Evolutionary conservation across 768 basidiomycete genomes (phyloP), one percentile per base, ranked within the genome.

Genomic region (Boletus bicolor): DNA sequence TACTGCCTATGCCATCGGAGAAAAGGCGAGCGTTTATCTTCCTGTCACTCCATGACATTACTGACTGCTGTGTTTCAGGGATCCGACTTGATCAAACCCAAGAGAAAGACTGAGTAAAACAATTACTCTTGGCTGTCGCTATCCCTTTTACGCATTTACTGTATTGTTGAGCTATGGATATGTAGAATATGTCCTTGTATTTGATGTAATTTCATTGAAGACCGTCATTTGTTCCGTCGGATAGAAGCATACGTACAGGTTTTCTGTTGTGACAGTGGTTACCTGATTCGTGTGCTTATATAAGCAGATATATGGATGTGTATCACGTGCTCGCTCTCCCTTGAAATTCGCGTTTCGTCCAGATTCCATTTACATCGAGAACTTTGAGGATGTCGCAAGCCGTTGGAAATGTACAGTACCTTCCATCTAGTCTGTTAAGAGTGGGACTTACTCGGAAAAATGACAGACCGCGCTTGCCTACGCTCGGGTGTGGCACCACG

Each of bases 401-500:
- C 45, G 78, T 91, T 44, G 90, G 90, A 68, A 92, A 90, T 68
- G 90, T 90, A 75, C 34, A 82, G 75, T 7, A 0, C 15, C 6
- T 48, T 41, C 35, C 49, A 19, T 28, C 5, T 21, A 17, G 21
- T 32, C 3, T 52, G 4, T 12, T 36, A n/a, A 14, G 14, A 44
- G 17, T 21, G 21, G 28, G n/a, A 51, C 36, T 61, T 4, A 63
- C 19, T 38, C 8, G 19, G 7, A 7, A 47, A 39, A 44, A n/a
- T 37, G 28, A 38, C 62, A 98, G 94, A 96, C 97, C n/a, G 89
- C 87, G 1, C 84, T 98, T 60, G 95, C 93, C 0, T 94, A 93
- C 64, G 89, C 92, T n/a, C 81, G 95, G 44, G 86, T 93, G 44
- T 99, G 96, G 97, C 93, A 98, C 70, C 91, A 91, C 58, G 92